Evolutionary conservation across 2,329 filamentous ascomycete species (phyloP), one percentile per base, ranked within the genome.

Genomic region (Paecilomyces variotii): DNA sequence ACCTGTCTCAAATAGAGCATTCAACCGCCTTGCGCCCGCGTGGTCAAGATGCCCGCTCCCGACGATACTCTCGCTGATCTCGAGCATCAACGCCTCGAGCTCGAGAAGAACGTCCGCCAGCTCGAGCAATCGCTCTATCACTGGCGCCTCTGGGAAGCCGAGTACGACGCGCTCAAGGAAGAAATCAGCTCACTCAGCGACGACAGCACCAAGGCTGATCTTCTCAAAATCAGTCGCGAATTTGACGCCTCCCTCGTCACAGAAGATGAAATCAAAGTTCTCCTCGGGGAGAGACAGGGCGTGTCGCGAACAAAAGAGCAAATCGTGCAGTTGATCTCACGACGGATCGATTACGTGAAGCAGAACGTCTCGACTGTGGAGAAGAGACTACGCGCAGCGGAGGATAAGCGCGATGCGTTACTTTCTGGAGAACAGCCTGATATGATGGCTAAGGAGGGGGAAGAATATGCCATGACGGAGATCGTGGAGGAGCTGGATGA

Each of bases 401-500:
- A 96, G 72, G 61, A 67, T 49, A 88, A 88, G 67, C 77, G 93
- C 54, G 84, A 85, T 14, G 84, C 84, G 9, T 80, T 87, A 10
- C 79, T 84, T 9, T 76, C 85, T 2, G 73, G 84, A 51, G 82
- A 81, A 58, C 81, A 86, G 26, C 82, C 86, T 0, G 84, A 86
- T 57, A 24, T 50, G 12, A 58, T 56, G 10, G 28, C 60, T 24
- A 79, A 81, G 52, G 79, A 78, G 56, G 85, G 81, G 51, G 79
- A 78, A 56, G 85, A 88, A 60, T 87, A 89, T 60, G 85, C 91
- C 0, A 83, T 97, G 59, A 92, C 89, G 32, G 94, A 97, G 67
- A 97, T 99, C 63, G 80, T 91, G 57, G 94, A 99, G 74, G 86
- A 96, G 76, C 79, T 97, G 26, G 94, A 97, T 68, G 92, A 97